phyloP scores from a whole-genome alignment of 441 rosid genomes.

The Syzygium syzygioides region DNA sequence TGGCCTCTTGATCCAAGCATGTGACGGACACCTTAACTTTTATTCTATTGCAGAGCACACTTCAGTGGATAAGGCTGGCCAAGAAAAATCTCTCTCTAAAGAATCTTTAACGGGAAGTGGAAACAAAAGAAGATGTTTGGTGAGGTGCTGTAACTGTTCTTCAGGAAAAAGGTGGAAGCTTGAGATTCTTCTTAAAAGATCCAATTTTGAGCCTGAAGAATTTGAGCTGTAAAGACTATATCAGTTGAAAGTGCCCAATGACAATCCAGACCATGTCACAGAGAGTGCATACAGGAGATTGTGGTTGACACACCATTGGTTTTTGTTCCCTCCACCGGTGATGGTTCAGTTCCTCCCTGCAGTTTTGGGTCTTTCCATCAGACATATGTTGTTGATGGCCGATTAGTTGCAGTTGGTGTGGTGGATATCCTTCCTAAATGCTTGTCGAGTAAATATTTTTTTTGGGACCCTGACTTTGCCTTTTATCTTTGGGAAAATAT shows the following conservation, averaged over 20 bases:
- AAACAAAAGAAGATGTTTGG: conserved; percentile 28
- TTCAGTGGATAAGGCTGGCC: conserved; percentile 23
- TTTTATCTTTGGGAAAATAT: conserved; percentile 84
- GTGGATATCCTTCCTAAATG: conserved; percentile 88
- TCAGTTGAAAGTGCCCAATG: conserved; percentile 81
- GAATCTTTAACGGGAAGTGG: conserved; percentile 30
- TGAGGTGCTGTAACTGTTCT: conserved; percentile 24
- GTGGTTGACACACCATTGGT: conserved; percentile 84
- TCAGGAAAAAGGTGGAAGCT: conserved; percentile 45
- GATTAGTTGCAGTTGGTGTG: conserved; percentile 86
- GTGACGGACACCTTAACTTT: conserved; percentile 81
- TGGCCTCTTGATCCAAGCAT: conserved; percentile 45
- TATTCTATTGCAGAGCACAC: conserved; percentile 26
- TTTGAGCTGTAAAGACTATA: conserved; percentile 64
- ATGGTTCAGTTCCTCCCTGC: conserved; percentile 59
- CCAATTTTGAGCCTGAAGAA: conserved; percentile 85
- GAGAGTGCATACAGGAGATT: conserved; percentile 61
- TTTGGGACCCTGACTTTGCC: conserved; percentile 96
- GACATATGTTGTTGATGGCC: conserved; percentile 74
- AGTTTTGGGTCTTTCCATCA: conserved; percentile 98
- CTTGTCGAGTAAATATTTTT: conserved; percentile 87
- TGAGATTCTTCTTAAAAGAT: conserved; percentile 69
- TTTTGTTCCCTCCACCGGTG: conserved; percentile 55
- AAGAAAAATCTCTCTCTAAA: conserved; percentile 24
- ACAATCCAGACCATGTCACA: conserved; percentile 47